phyloP scores from a whole-genome alignment of 176 grass and related monocot genomes.

The Aegilops tauschii region DNA sequence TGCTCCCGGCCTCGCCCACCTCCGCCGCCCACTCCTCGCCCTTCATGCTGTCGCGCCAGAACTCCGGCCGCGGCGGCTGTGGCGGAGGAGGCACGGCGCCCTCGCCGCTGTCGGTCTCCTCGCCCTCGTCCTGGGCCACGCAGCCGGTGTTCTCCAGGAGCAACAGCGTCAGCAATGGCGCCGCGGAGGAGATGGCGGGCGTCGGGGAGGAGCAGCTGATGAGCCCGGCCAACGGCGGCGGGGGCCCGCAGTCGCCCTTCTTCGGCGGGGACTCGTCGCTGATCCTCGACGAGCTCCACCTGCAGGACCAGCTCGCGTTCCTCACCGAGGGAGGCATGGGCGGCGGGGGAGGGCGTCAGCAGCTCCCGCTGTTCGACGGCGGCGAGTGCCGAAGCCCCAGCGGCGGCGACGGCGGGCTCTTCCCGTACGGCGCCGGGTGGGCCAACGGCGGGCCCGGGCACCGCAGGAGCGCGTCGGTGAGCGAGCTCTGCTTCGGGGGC shows the following conservation, averaged over 20 bases:
- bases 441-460: slow-evolving; percentile 44
- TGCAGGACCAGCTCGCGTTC: slow-evolving; percentile 87
- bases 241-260: slow-evolving; percentile 40
- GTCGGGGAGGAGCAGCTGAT: slow-evolving; percentile 64
- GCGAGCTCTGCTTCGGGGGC: slow-evolving; percentile 72
- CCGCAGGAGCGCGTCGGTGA: slow-evolving; percentile 77
- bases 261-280: slow-evolving; percentile 29
- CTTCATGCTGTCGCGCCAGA: slow-evolving; percentile 66
- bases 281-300: slow-evolving; percentile 62
- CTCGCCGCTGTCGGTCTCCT: slow-evolving; percentile 59
- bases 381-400: slow-evolving; percentile 43
- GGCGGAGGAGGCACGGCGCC: slow-evolving; percentile 44
- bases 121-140: slow-evolving; percentile 61
- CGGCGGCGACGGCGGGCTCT: slow-evolving; percentile 9
- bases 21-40: slow-evolving; percentile 35
- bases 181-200: slow-evolving; percentile 33
- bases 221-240: slow-evolving; percentile 41
- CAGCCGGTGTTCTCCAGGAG: slow-evolving; percentile 60
- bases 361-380: slow-evolving; percentile 38
- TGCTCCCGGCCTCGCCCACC: slow-evolving; percentile 40
- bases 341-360: slow-evolving; percentile 20
- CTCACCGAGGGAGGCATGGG: slow-evolving; percentile 37
- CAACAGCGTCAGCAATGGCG: slow-evolving; percentile 47
- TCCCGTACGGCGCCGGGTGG: slow-evolving; percentile 38
- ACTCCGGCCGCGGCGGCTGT: slow-evolving; percentile 49